Evolutionary conservation across 75 land plant species (phyloP).

Genomic region (Ceratopteris richardii): DNA sequence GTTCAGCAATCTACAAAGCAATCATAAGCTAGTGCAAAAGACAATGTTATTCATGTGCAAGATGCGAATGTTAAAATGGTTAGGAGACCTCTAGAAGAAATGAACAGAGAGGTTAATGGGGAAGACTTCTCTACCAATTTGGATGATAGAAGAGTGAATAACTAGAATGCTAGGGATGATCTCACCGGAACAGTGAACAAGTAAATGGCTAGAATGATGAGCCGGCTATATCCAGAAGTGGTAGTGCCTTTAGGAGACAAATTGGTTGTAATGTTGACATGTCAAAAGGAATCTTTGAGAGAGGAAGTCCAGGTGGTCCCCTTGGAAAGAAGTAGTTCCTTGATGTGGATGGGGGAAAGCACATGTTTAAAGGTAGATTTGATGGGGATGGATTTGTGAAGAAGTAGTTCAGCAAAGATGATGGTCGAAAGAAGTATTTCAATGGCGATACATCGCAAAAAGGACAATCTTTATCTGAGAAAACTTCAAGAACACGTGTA

Average conservation of each 20-base stretch:
- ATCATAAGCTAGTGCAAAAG: too few relatives aligned
- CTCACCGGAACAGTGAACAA: background rate
- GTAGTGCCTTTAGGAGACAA: background rate
- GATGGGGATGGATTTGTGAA: background rate
- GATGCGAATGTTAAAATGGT: too few relatives aligned
- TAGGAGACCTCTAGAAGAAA: too few relatives aligned
- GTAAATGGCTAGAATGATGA: background rate
- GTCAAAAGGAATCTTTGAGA: background rate
- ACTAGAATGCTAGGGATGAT: background rate
- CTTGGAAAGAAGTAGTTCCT: background rate
- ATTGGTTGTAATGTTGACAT: background rate
- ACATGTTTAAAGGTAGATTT: background rate
- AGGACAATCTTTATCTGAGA: background rate
- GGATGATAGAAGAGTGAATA: background rate
- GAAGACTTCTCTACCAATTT: background rate
- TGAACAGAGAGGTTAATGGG: background rate
- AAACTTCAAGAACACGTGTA: background rate
- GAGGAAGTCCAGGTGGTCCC: background rate
- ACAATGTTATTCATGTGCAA: too few relatives aligned
- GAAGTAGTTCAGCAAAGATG: background rate
- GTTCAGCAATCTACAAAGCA: too few relatives aligned
- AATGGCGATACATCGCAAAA: background rate
- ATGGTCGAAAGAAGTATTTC: background rate
- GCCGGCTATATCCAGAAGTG: background rate
- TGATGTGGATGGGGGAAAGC: constrained; percentile 5